A percentile compares a stretch with the other conserved stretches of the same genome.
These are phyloP conservation scores for Gloeostereum incarnatum DNA, from an alignment of 768 basidiomycete genomes.

Conservation along the genomic window DNA sequence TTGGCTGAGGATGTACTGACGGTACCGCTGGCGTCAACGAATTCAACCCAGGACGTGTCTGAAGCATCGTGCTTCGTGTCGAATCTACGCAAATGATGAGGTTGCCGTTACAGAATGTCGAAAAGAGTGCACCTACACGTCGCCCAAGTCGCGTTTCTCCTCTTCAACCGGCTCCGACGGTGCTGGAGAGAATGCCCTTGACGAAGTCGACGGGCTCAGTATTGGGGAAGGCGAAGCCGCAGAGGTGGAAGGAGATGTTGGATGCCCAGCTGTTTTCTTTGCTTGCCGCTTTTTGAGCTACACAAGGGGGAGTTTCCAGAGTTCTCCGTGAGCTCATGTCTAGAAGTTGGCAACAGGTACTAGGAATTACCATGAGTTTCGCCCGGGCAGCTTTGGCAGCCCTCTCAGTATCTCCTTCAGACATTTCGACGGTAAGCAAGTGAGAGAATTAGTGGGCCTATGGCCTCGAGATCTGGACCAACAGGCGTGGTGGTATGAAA, in stretches of 20 bases:
- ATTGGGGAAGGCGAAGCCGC: conserved; percentile 30
- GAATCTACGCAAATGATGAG: conserved; percentile 21
- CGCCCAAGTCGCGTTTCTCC: conserved; percentile 43
- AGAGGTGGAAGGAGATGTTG: conserved; percentile 17
- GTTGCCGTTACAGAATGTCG: neutral
- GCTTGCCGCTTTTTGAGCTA: conserved; percentile 80
- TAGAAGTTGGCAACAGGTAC: neutral
- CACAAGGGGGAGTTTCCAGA: too few species aligned
- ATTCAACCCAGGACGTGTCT: conserved; percentile 50
- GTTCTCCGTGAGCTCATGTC: neutral
- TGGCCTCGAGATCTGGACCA: too few species aligned
- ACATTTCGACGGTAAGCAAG: conserved; percentile 23
- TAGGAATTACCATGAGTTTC: conserved; percentile 60
- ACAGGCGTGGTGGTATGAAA: too few species aligned
- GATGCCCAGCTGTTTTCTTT: conserved; percentile 47
- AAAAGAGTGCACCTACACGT: conserved; percentile 48
- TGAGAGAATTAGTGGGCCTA: too few species aligned
- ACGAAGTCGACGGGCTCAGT: conserved; percentile 39
- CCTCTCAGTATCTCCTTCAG: conserved; percentile 73
- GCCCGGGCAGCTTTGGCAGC: conserved; percentile 78
- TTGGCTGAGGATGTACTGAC: conserved; percentile 23
- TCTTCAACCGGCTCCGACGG: conserved; percentile 32
- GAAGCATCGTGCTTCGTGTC: conserved; percentile 31
- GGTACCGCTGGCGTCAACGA: conserved; percentile 39
- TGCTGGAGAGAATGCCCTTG: conserved; percentile 44